Percentiles rank a stretch among this genome's conserved stretches.
Evolutionary conservation across 129 eudicot genomes (phyloP).

Genomic region (Heracleum sosnowskyi): DNA sequence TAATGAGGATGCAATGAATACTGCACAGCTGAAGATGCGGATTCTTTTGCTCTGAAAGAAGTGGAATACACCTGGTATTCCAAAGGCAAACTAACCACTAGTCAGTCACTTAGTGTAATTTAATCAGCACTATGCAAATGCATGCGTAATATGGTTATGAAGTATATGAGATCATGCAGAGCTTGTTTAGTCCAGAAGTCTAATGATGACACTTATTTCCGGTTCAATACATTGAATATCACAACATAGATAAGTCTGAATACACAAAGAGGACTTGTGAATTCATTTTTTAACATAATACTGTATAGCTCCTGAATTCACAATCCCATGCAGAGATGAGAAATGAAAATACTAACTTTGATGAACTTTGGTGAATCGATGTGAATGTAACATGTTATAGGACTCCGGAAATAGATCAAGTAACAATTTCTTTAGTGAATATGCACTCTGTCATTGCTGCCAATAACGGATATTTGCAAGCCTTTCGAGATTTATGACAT

Average conservation of each 20-base stretch:
- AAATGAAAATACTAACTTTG: too few relatives aligned
- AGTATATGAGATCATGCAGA: background rate
- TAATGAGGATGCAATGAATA: background rate
- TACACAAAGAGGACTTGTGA: background rate
- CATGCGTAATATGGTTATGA: background rate
- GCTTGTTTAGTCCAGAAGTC: background rate
- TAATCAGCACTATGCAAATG: background rate
- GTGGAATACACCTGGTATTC: constrained; percentile 2
- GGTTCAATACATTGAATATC: background rate
- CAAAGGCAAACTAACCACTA: background rate
- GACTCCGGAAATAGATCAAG: too few relatives aligned
- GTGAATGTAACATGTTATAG: too few relatives aligned
- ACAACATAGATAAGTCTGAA: background rate
- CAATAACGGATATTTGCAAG: too few relatives aligned
- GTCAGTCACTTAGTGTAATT: background rate
- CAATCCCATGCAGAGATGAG: too few relatives aligned
- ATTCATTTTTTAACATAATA: too few relatives aligned
- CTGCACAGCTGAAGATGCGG: background rate
- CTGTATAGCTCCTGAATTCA: too few relatives aligned
- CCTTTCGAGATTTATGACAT: too few relatives aligned
- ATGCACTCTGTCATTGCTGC: too few relatives aligned
- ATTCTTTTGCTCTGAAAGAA: background rate
- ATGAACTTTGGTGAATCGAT: too few relatives aligned
- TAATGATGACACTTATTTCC: background rate
- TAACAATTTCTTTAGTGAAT: too few relatives aligned